Evolutionary conservation across 2,329 filamentous ascomycete species (phyloP).

Genomic region (Fusarium xylarioides): DNA sequence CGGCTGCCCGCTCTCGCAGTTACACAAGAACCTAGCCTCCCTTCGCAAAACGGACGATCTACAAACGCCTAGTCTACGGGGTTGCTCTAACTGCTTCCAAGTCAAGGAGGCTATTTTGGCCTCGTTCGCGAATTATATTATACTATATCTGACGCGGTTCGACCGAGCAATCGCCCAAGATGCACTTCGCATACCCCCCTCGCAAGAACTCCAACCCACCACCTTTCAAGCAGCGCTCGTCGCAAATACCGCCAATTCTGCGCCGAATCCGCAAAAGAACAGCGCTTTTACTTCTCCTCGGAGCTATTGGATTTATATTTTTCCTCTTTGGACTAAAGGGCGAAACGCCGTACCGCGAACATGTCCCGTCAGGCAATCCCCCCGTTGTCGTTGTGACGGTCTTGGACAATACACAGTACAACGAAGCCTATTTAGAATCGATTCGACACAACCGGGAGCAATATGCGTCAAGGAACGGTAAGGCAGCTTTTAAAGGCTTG

Average conservation of each 20-base stretch:
- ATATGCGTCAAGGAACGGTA: conserved; percentile 90
- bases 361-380: conserved; percentile 62
- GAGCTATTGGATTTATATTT: conserved; percentile 67
- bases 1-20: conserved; percentile 10
- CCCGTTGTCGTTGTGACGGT: conserved; percentile 85
- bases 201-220: conserved; percentile 83
- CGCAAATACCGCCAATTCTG: conserved; percentile 60
- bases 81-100: conserved; percentile 10
- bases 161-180: conserved; percentile 51
- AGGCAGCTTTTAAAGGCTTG: conserved; percentile 34
- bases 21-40: conserved; percentile 14
- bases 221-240: conserved; percentile 71
- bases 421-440: conserved; percentile 73
- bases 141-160: neutral
- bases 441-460: conserved; percentile 84
- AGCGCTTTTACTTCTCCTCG: conserved; percentile 63
- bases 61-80: neutral
- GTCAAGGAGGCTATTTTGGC: neutral
- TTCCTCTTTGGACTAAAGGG: conserved; percentile 58
- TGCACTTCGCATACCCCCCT: conserved; percentile 92
- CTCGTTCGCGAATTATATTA: neutral
- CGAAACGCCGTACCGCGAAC: conserved; percentile 46
- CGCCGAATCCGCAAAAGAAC: conserved; percentile 71
- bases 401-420: conserved; percentile 73
- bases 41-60: conserved; percentile 6